Evolutionary conservation across 2,329 filamentous ascomycete species (phyloP).

Genomic region (Sporothrix brunneoviolacea): DNA sequence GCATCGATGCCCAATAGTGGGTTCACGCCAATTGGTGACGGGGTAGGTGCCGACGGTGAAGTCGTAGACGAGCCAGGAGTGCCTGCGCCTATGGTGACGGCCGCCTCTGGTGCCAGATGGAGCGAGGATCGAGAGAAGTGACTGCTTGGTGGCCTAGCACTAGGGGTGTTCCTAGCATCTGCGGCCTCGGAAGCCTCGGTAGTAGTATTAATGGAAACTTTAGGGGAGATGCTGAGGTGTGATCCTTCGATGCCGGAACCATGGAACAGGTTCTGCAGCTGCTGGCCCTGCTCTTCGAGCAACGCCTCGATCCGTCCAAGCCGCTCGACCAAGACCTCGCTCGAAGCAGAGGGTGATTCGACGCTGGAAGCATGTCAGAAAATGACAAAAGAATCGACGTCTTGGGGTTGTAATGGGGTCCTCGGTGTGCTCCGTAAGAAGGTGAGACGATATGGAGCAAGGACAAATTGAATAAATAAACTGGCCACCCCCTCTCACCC

Average conservation of each 20-base stretch:
- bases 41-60: not conserved
- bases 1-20: not conserved
- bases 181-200: not conserved
- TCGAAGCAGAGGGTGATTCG: constrained; percentile 15
- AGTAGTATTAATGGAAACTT: not conserved
- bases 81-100: not conserved
- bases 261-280: not conserved
- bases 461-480: too few species aligned
- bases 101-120: not conserved
- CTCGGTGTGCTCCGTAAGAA: not conserved
- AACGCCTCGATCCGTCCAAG: constrained; percentile 32
- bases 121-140: not conserved
- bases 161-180: too few species aligned
- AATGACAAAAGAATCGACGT: not conserved
- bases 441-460: not conserved
- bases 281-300: constrained; percentile 19
- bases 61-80: not conserved
- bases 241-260: not conserved
- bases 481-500: too few species aligned
- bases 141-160: too few species aligned
- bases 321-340: constrained; percentile 29
- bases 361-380: constrained; percentile 3
- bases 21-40: not conserved
- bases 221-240: not conserved
- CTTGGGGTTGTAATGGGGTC: not conserved